Evolutionary conservation across 108 stramenopile species (phyloP), one percentile per base, ranked within the genome.

Genomic region (Nitzschia palea): DNA sequence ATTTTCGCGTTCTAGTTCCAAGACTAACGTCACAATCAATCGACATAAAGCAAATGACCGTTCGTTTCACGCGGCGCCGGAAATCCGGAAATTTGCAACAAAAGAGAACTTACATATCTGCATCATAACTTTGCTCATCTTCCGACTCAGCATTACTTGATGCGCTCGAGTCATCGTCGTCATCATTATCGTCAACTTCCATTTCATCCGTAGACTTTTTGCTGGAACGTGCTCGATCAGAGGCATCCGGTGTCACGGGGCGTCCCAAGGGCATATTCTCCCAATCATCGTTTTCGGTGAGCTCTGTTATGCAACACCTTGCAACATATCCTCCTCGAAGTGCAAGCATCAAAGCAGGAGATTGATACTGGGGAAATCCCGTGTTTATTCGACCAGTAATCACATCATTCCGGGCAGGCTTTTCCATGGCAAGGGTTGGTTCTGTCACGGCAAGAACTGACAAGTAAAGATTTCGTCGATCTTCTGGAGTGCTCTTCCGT

Each of bases 191-290:
- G 25, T 28, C 42, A 62, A 43, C 74, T 28, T 67, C 65, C 1
- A 8, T 73, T 27, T 58, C 58, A 6, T 20, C 40, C 3, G 42
- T 34, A n/a, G n/a, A n/a, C n/a, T n/a, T n/a, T n/a, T n/a, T n/a
- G n/a, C n/a, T n/a, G n/a, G n/a, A n/a, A n/a, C n/a, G n/a, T n/a
- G n/a, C n/a, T n/a, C n/a, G n/a, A n/a, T n/a, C n/a, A n/a, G n/a
- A n/a, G n/a, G 4, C 31, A n/a, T n/a, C n/a, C n/a, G n/a, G n/a
- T n/a, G n/a, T n/a, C n/a, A n/a, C n/a, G n/a, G 25, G 2, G 2
- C 68, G 50, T 14, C 88, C 91, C 30, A 95, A 60, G 0, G 94
- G 94, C 89, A 95, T 88, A 61, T 95, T 95, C 22, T 61, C 76
- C 94, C 94, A 95, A 36, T 91, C 88, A 62, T 88, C 87, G 26